phyloP scores from a whole-genome alignment of 129 eudicot species.

The Erigeron canadensis region DNA sequence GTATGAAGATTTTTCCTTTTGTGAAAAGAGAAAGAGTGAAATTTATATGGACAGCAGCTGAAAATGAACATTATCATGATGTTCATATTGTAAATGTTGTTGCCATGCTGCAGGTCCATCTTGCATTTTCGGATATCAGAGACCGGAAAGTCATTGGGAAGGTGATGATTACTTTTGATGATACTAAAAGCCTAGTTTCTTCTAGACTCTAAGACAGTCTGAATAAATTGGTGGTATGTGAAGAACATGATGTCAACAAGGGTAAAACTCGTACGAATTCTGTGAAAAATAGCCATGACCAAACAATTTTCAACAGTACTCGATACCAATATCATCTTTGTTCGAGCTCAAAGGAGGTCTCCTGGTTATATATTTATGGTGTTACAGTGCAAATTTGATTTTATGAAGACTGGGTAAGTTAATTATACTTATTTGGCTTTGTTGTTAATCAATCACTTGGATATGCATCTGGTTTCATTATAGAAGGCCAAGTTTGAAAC shows the following conservation, averaged over 20 bases:
- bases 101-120: constrained; percentile 61
- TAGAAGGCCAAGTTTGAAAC: background rate
- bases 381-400: too few relatives aligned
- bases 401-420: too few relatives aligned
- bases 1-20: constrained; percentile 30
- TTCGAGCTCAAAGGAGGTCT: too few relatives aligned
- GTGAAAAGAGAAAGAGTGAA: background rate
- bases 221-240: background rate
- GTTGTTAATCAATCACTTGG: too few relatives aligned
- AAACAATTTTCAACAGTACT: too few relatives aligned
- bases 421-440: too few relatives aligned
- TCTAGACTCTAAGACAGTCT: constrained; percentile 37
- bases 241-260: background rate
- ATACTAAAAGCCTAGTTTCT: constrained; percentile 31
- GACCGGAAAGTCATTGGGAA: constrained; percentile 86
- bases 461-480: too few relatives aligned
- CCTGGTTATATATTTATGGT: too few relatives aligned
- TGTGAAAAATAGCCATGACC: too few relatives aligned
- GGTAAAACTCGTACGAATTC: background rate
- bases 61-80: too few relatives aligned
- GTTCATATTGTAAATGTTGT: constrained; percentile 15
- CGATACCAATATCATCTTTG: too few relatives aligned
- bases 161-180: constrained; percentile 77
- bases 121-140: constrained; percentile 74
- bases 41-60: background rate